phyloP scores from a whole-genome alignment of 176 grass and related monocot species.

The sorghum (Sorghum bicolor) region DNA sequence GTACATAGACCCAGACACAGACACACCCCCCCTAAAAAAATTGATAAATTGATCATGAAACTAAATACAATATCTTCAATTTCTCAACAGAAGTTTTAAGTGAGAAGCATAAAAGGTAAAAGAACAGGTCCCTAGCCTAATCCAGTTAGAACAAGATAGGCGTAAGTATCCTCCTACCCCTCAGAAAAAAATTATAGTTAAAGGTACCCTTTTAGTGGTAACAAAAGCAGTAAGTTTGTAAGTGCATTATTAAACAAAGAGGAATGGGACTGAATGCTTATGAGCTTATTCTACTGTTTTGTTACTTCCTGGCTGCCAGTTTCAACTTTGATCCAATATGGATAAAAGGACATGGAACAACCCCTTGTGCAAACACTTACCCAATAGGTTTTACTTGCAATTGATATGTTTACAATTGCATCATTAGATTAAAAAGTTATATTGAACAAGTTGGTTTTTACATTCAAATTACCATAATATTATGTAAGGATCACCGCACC shows the following conservation, averaged over 20 bases:
- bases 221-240: neutral
- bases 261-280: neutral
- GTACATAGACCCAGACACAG: too few relatives aligned
- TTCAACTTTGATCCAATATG: constrained; percentile 11
- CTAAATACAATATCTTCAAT: neutral
- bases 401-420: neutral
- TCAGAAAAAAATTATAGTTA: neutral
- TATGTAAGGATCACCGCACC: constrained; percentile 3
- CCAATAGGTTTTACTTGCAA: neutral
- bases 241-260: neutral
- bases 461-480: neutral
- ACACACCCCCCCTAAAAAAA: too few relatives aligned
- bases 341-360: neutral
- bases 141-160: neutral
- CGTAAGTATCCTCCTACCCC: neutral
- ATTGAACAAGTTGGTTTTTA: constrained; percentile 1
- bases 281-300: neutral
- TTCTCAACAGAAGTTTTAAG: neutral
- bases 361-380: neutral
- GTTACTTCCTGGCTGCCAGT: neutral
- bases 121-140: neutral
- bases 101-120: constrained; percentile 7
- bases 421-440: neutral
- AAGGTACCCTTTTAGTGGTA: neutral
- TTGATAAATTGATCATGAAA: too few relatives aligned